phyloP scores from a whole-genome alignment of 208 protist genomes.

The Acanthamoeba triangularis region DNA sequence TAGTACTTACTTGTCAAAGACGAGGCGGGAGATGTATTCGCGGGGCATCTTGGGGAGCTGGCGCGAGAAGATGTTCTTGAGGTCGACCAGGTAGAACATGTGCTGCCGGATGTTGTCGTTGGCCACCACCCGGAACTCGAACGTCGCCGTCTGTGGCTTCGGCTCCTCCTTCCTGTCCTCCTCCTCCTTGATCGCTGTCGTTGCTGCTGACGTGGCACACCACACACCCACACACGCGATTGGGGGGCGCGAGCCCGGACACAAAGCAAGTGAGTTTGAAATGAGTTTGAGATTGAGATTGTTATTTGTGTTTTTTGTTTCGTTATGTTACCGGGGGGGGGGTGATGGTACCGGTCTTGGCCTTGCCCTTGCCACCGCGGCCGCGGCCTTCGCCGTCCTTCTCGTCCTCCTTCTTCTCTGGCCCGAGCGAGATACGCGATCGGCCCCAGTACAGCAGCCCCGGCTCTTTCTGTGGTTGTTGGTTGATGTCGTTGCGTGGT shows the following conservation, averaged over 20 bases:
- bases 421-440: not conserved
- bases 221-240: not conserved
- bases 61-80: conserved; percentile 94
- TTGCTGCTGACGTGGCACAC: not conserved
- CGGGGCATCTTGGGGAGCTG: conserved; percentile 95
- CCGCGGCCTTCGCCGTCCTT: conserved; percentile 34
- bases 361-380: conserved; percentile 31
- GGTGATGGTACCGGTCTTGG: not conserved
- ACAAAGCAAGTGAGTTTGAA: no score
- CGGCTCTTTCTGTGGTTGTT: not conserved
- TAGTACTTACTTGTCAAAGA: conserved; percentile 86
- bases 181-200: conserved; percentile 32
- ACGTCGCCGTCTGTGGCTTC: not conserved
- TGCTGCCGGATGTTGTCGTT: conserved; percentile 41
- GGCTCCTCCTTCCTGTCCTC: conserved; percentile 58
- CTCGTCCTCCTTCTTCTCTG: conserved; percentile 44
- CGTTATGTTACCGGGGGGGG: no score
- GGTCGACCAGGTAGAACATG: conserved; percentile 81
- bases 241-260: no score
- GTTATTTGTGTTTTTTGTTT: not conserved
- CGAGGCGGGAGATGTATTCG: conserved; percentile 94
- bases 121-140: conserved; percentile 41
- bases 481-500: not conserved
- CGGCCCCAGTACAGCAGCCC: conserved; percentile 51
- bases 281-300: not conserved